These are phyloP conservation scores for Sporothrix humicola DNA, from an alignment of 2,329 filamentous ascomycete species.

Conservation along the genomic window DNA sequence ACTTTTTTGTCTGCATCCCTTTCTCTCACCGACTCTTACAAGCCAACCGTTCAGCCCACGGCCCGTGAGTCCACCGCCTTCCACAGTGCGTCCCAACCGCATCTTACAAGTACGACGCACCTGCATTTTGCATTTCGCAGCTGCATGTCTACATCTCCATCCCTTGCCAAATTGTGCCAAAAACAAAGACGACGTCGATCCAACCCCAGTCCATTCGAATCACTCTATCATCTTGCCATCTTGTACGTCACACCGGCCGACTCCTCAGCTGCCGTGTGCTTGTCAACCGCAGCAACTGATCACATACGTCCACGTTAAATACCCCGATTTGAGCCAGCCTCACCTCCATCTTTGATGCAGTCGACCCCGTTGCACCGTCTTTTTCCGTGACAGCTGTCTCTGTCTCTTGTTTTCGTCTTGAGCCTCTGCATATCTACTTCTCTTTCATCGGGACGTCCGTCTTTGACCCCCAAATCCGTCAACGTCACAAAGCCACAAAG, in stretches of 20 bases:
- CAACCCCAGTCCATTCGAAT: neutral
- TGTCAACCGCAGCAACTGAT: neutral
- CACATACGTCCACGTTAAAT: neutral
- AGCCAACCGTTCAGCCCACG: neutral
- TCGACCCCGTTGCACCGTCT: neutral
- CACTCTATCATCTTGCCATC: neutral
- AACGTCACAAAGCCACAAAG: neutral
- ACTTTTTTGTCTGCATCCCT: slow-evolving; percentile 2
- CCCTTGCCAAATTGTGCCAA: too few species aligned
- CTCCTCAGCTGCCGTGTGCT: neutral
- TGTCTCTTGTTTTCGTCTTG: neutral
- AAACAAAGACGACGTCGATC: neutral
- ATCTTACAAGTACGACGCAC: too few species aligned
- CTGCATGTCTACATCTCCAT: neutral
- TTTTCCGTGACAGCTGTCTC: slow-evolving; percentile 1
- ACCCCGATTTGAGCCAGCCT: neutral
- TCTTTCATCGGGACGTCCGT: neutral
- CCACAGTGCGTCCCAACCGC: neutral
- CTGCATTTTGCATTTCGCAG: neutral
- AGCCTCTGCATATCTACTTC: too few species aligned
- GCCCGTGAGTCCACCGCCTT: neutral
- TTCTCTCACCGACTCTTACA: slow-evolving; percentile 30
- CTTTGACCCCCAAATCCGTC: neutral
- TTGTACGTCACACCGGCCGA: neutral
- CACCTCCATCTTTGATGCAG: slow-evolving; percentile 8